Evolutionary conservation across 805 yeast species (phyloP), one percentile per base, ranked within the genome.

Genomic region (Hanseniaspora jakobsenii): DNA sequence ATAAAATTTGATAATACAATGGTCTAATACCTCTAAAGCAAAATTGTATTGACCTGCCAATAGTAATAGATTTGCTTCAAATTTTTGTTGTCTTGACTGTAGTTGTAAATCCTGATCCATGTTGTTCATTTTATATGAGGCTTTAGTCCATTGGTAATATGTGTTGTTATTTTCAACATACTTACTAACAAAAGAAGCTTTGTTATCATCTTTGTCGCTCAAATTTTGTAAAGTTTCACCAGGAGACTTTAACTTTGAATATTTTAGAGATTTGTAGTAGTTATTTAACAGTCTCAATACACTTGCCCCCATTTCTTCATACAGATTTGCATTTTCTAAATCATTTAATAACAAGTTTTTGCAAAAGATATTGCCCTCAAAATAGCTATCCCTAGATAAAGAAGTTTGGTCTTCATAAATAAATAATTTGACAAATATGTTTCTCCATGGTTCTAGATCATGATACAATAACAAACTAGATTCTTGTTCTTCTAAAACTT

Each of bases 401-500:
- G 14, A 23, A 18, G 14, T n/a, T 2, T 13, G 12, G 22, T 22
- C 30, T 42, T 59, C 58, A 4, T 54, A 58, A 21, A 75, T 51
- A 3, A 77, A 80, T 36, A 75, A 57, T 4, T 78, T 76, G 6
- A 79, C 67, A 52, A 84, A 73, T 0, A 81, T 75, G 55, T 85
- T 84, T 41, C 96, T 64, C 60, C 73, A 85, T 1, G 95, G 94
- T 61, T 91, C 96, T 50, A 89, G 76, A 59, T 89, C 97, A 52
- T 81, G 64, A 43, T 81, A 78, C 6, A 77, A 61, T 22, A 80
- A 69, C 32, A 74, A 77, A n/a, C 67, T 68, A 45, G 74, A 78
- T 18, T 52, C 50, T 8, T 55, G 58, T 7, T 28, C 9, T 13
- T 17, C 26, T 6, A 6, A 6, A 6, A 13, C 19, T 7, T 10